Evolutionary conservation across 441 rosid genomes (phyloP).

Genomic region (Codiaeum variegatum): DNA sequence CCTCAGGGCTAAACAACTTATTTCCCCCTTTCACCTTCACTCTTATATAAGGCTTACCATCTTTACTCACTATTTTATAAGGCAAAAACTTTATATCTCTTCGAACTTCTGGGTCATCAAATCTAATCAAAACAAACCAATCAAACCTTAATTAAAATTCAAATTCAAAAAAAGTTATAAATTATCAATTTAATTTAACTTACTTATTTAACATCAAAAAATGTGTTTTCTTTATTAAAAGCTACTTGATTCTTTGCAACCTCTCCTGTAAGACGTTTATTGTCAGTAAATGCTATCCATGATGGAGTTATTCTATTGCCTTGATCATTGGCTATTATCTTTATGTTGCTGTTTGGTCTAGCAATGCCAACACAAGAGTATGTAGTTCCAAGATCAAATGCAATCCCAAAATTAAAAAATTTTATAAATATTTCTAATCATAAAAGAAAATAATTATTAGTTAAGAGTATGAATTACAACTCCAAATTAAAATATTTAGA

Average conservation of each 20-base stretch:
- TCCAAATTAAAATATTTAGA: too few relatives aligned
- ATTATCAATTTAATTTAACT: constrained; percentile 1
- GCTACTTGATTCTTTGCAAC: constrained; percentile 64
- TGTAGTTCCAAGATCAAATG: constrained; percentile 59
- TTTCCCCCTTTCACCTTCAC: constrained; percentile 54
- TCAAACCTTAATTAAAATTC: neutral
- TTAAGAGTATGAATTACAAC: too few relatives aligned
- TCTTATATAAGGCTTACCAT: constrained; percentile 51
- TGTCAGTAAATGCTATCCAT: constrained; percentile 62
- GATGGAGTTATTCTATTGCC: constrained; percentile 66
- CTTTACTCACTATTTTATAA: constrained; percentile 48
- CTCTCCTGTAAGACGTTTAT: constrained; percentile 49
- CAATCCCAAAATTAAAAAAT: too few relatives aligned
- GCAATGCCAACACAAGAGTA: constrained; percentile 57
- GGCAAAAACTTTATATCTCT: constrained; percentile 53
- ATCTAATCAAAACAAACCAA: constrained; percentile 28
- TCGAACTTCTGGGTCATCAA: constrained; percentile 52
- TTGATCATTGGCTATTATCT: constrained; percentile 63
- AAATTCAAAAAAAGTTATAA: neutral
- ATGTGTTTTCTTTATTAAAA: constrained; percentile 42
- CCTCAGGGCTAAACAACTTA: constrained; percentile 60
- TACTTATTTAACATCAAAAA: constrained; percentile 50
- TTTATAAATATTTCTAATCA: too few relatives aligned
- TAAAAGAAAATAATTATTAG: too few relatives aligned
- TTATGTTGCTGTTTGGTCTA: constrained; percentile 35